These are phyloP conservation scores for Cyclotella kingstonii DNA, from an alignment of 108 stramenopile species.

Conservation along the genomic window DNA sequence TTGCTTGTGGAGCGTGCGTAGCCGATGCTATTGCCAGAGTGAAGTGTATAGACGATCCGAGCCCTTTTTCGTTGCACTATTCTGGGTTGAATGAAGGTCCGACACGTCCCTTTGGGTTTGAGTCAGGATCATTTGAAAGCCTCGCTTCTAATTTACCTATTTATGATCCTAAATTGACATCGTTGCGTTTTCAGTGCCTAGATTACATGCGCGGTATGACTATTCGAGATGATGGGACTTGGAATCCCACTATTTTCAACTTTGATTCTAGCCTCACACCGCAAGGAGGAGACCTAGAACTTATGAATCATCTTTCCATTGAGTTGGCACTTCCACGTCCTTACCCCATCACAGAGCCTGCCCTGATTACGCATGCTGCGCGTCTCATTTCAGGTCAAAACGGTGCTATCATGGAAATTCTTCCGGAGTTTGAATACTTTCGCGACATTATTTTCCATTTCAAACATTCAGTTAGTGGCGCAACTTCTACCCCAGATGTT, in stretches of 20 bases:
- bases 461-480: constrained; percentile 87
- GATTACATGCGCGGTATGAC: constrained; percentile 91
- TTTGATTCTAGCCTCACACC: constrained; percentile 77
- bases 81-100: constrained; percentile 94
- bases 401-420: constrained; percentile 89
- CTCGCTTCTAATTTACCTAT: constrained; percentile 93
- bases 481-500: constrained; percentile 66
- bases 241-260: constrained; percentile 85
- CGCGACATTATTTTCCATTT: constrained; percentile 98
- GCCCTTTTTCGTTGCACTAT: constrained; percentile 93
- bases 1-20: constrained; percentile 93
- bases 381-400: constrained; percentile 75
- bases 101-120: constrained; percentile 93
- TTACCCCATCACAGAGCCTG: constrained; percentile 61
- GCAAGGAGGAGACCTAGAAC: constrained; percentile 73
- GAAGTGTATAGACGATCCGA: constrained; percentile 92
- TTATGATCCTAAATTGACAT: constrained; percentile 83
- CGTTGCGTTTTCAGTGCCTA: constrained; percentile 87
- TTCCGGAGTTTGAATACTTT: constrained; percentile 97
- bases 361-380: constrained; percentile 67
- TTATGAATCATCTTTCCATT: constrained; percentile 81
- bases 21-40: constrained; percentile 95
- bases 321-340: constrained; percentile 80
- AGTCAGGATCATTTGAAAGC: constrained; percentile 92
- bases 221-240: constrained; percentile 63